Evolutionary conservation across 2,329 filamentous ascomycete species (phyloP).

Genomic region (Colletotrichum gloeosporioides): DNA sequence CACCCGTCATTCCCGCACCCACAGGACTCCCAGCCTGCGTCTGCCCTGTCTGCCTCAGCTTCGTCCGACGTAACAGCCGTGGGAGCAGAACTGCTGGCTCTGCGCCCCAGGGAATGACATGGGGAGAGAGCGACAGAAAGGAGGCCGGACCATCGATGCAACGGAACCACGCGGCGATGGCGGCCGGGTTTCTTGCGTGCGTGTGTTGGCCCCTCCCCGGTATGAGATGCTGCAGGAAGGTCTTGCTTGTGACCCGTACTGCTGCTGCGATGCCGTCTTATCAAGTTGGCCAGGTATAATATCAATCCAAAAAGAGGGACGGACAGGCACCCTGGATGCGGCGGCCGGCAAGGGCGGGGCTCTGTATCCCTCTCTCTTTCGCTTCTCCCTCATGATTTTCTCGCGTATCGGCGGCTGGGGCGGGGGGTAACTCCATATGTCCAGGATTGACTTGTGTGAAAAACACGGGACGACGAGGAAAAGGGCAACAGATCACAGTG

Average conservation of each 20-base stretch:
- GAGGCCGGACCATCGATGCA: not conserved
- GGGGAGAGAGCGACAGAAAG: not conserved
- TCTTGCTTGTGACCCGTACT: not conserved
- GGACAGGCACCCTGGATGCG: not conserved
- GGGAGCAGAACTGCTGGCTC: not conserved
- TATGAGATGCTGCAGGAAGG: not conserved
- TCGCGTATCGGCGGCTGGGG: not conserved
- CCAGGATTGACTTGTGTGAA: not conserved
- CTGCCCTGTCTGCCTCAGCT: constrained; percentile 12
- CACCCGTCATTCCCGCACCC: not conserved
- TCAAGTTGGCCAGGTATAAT: not conserved
- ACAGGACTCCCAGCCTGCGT: not conserved
- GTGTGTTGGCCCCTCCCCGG: not conserved
- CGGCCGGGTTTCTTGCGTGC: not conserved
- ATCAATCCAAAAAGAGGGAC: not conserved
- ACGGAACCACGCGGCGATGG: not conserved
- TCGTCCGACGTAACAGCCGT: constrained; percentile 3
- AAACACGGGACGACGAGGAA: not conserved
- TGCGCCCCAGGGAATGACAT: not conserved
- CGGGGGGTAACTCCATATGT: not conserved
- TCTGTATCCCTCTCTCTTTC: not conserved
- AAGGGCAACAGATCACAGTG: not conserved
- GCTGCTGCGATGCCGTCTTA: not conserved
- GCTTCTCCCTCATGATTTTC: constrained; percentile 13
- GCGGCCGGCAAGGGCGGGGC: not conserved